Percentiles rank a stretch among this genome's conserved stretches.
Evolutionary conservation across 2,329 filamentous ascomycete species (phyloP).

Genomic region (Alternaria arbusti): DNA sequence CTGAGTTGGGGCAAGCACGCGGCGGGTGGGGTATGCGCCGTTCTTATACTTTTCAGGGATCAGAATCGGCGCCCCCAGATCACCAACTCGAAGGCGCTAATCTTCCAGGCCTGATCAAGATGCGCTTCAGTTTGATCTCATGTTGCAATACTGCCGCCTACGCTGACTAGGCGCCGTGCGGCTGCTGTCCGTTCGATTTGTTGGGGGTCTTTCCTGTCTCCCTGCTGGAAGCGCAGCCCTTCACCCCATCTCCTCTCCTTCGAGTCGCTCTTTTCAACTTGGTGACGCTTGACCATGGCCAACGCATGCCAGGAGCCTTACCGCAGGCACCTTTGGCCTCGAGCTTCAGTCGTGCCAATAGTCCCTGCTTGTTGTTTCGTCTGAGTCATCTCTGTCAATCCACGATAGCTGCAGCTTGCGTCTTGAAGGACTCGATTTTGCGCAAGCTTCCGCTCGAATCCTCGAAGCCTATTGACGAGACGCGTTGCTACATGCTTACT

Average conservation of each 20-base stretch:
- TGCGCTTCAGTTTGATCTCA: slow-evolving; percentile 33
- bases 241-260: slow-evolving; percentile 21
- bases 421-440: neutral
- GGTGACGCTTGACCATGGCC: neutral
- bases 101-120: slow-evolving; percentile 41
- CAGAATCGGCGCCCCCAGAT: slow-evolving; percentile 37
- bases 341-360: neutral
- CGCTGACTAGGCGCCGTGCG: slow-evolving; percentile 29
- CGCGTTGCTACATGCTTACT: neutral
- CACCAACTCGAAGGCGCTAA: slow-evolving; percentile 32
- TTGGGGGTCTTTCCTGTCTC: slow-evolving; percentile 31
- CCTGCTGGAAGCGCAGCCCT: slow-evolving; percentile 25
- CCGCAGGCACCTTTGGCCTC: neutral
- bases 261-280: neutral
- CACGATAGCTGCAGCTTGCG: neutral
- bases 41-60: slow-evolving; percentile 36
- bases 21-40: slow-evolving; percentile 32
- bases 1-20: slow-evolving; percentile 30
- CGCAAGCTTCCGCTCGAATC: neutral
- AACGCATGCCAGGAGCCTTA: neutral
- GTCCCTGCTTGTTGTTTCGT: neutral
- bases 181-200: slow-evolving; percentile 16
- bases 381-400: neutral
- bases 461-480: neutral
- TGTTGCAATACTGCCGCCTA: slow-evolving; percentile 19